Percentiles rank a stretch among this genome's conserved stretches.
phyloP scores from a whole-genome alignment of 345 rosid species.

The Bretschneidera sinensis region DNA sequence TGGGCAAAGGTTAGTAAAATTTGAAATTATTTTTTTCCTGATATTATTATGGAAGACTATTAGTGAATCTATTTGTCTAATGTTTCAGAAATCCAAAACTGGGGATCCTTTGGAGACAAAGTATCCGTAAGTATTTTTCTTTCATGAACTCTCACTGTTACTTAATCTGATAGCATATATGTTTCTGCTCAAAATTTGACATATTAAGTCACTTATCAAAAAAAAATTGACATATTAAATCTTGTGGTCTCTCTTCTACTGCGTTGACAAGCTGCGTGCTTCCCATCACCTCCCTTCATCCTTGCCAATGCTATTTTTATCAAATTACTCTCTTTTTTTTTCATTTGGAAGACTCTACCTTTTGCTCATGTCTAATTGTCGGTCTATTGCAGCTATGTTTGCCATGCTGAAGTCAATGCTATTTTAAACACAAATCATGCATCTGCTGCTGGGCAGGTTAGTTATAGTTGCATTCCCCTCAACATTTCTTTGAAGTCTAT shows the following conservation, averaged over 20 bases:
- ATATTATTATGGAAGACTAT: constrained; percentile 2
- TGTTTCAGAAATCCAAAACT: constrained; percentile 66
- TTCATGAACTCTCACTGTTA: too few relatives aligned
- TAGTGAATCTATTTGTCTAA: constrained; percentile 1
- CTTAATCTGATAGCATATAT: background rate
- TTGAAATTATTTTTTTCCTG: background rate
- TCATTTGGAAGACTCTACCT: too few relatives aligned
- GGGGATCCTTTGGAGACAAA: constrained; percentile 82
- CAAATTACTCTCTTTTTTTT: too few relatives aligned
- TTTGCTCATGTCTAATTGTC: constrained; percentile 5
- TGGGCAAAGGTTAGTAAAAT: constrained; percentile 84
- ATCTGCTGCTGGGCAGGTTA: constrained; percentile 83
- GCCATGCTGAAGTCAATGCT: constrained; percentile 98
- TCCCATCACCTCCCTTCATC: background rate
- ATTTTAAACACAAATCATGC: constrained; percentile 93
- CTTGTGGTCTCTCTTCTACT: constrained; percentile 5
- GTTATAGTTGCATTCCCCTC: constrained; percentile 1
- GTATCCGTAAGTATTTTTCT: constrained; percentile 71
- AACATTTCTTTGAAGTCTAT: background rate
- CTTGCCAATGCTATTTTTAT: too few relatives aligned
- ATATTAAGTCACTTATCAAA: too few relatives aligned
- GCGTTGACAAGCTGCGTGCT: constrained; percentile 8
- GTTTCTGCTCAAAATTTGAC: background rate
- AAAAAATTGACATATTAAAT: too few relatives aligned
- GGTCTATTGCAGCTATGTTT: constrained; percentile 65